Evolutionary conservation across 306 rosid genomes (phyloP).

Genomic region (Datisca glomerata): DNA sequence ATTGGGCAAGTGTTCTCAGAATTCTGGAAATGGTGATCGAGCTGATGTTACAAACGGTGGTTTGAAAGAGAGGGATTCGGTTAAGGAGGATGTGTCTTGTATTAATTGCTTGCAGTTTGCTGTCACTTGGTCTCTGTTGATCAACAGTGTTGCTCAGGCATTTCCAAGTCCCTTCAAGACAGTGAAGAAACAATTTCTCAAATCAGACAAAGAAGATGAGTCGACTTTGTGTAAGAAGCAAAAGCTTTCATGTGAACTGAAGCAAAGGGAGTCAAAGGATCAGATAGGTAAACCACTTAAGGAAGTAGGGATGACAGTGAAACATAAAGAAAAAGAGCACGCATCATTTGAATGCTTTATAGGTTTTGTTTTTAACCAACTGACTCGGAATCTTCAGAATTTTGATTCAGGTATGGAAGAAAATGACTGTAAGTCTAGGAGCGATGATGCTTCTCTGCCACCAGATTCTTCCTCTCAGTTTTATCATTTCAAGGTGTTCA

Average conservation of each 20-base stretch:
- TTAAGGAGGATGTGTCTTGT: slow-evolving; percentile 53
- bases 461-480: no score
- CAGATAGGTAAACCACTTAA: slow-evolving; percentile 12
- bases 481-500: slow-evolving; percentile 44
- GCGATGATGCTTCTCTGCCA: no score
- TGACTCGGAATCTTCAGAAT: slow-evolving; percentile 50
- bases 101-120: slow-evolving; percentile 78
- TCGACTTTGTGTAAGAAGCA: slow-evolving; percentile 35
- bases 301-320: slow-evolving; percentile 16
- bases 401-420: no score
- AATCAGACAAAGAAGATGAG: slow-evolving; percentile 40
- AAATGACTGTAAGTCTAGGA: no score
- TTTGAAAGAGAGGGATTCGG: slow-evolving; percentile 23
- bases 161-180: slow-evolving; percentile 72
- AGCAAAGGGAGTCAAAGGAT: slow-evolving; percentile 36
- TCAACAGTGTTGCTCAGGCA: slow-evolving; percentile 62
- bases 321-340: slow-evolving; percentile 37
- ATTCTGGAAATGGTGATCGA: slow-evolving; percentile 24
- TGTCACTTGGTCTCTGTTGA: slow-evolving; percentile 60
- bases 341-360: slow-evolving; percentile 61
- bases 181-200: slow-evolving; percentile 56
- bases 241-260: slow-evolving; percentile 37
- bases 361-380: slow-evolving; percentile 66
- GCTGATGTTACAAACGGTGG: slow-evolving; percentile 19
- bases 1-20: slow-evolving; percentile 49